phyloP scores from a whole-genome alignment of 805 yeast genomes.

The Schwanniomyces sp. region DNA sequence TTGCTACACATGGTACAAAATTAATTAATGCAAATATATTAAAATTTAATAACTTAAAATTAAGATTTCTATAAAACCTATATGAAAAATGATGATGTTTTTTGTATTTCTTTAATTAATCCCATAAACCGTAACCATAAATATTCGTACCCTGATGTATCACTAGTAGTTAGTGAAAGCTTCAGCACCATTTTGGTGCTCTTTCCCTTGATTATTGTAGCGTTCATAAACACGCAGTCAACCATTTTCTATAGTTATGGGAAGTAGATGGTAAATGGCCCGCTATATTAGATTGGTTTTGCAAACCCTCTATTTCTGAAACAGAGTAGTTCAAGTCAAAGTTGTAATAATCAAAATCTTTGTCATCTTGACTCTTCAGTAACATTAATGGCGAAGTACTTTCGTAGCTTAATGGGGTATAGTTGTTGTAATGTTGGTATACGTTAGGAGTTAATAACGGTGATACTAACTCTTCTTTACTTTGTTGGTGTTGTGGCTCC shows the following conservation, averaged over 20 bases:
- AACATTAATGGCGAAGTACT: slow-evolving; percentile 20
- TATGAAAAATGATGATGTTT: neutral
- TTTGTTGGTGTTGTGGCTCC: slow-evolving; percentile 5
- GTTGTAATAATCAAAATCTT: slow-evolving; percentile 21
- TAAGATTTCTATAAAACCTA: neutral
- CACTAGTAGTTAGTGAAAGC: neutral
- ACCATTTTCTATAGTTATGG: slow-evolving; percentile 40
- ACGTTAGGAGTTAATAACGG: slow-evolving; percentile 40
- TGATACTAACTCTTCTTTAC: slow-evolving; percentile 24
- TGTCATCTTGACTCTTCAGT: slow-evolving; percentile 8
- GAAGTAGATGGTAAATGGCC: slow-evolving; percentile 26
- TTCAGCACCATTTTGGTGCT: neutral
- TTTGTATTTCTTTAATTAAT: neutral
- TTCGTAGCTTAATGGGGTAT: slow-evolving; percentile 1
- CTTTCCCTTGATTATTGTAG: neutral
- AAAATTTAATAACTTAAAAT: neutral
- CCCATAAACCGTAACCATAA: neutral
- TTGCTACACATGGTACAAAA: neutral
- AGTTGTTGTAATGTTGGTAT: slow-evolving; percentile 20
- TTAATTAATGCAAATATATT: neutral
- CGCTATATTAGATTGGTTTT: slow-evolving; percentile 5
- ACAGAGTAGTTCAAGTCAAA: slow-evolving; percentile 36
- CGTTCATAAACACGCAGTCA: slow-evolving; percentile 29
- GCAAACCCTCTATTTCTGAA: slow-evolving; percentile 12
- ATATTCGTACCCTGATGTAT: neutral